A percentile compares a stretch with the other conserved stretches of the same genome.
phyloP scores from a whole-genome alignment of 441 rosid genomes.

The Euphorbia schlechtendalii region DNA sequence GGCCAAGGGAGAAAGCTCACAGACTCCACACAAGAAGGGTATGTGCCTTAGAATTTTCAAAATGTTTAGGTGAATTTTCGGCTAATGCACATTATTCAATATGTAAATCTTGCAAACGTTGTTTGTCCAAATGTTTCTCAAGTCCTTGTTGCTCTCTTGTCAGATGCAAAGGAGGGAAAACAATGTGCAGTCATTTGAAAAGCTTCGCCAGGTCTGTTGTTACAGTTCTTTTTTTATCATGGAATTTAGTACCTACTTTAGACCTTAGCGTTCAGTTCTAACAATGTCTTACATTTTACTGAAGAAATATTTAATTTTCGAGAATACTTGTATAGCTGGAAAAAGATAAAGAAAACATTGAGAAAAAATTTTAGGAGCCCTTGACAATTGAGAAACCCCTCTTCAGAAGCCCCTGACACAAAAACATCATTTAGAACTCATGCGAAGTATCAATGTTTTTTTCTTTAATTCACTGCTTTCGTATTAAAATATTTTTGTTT shows the following conservation, averaged over 20 bases:
- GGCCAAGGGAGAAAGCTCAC: conserved; percentile 94
- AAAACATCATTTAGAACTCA: neutral
- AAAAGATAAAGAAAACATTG: neutral
- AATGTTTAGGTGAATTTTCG: neutral
- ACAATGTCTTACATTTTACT: neutral
- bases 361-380: neutral
- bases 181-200: conserved; percentile 94
- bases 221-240: conserved; percentile 1
- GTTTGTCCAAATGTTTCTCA: conserved; percentile 1
- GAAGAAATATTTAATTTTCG: neutral
- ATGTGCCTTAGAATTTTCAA: conserved; percentile 15
- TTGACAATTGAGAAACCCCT: too few relatives aligned
- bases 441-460: neutral
- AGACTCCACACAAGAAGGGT: conserved; percentile 95
- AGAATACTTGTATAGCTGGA: neutral
- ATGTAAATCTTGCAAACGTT: neutral
- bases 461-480: neutral
- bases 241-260: neutral
- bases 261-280: neutral
- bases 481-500: neutral
- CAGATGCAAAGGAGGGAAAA: conserved; percentile 99
- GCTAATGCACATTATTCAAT: neutral
- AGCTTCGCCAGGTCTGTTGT: conserved; percentile 83
- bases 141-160: conserved; percentile 11
- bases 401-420: neutral